phyloP scores from a whole-genome alignment of 192 early-diverging fungal genomes.

The Spinellus fusiger region DNA sequence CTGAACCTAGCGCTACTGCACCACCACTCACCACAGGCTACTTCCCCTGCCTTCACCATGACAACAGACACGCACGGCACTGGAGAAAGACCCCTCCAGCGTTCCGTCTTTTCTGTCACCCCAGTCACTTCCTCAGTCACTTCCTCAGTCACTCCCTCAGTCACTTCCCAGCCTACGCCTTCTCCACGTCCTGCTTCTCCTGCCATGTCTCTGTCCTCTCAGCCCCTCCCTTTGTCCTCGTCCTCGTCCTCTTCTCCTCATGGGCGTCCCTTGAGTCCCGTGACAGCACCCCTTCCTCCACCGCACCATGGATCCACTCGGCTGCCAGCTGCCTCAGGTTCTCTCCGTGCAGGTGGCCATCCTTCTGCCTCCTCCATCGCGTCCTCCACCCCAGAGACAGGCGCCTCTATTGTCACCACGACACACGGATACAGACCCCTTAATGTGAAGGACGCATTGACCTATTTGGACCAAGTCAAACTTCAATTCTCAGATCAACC shows the following conservation, averaged over 20 bases:
- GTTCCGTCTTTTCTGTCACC: neutral
- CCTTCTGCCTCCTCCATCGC: neutral
- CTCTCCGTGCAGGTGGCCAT: too few species aligned
- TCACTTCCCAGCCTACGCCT: neutral
- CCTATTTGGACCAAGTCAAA: conserved; percentile 96
- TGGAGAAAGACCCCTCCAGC: neutral
- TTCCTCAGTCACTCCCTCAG: neutral
- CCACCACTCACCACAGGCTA: neutral
- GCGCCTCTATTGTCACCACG: neutral
- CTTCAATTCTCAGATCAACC: conserved; percentile 85
- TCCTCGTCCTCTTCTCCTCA: too few species aligned
- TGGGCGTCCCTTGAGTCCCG: neutral
- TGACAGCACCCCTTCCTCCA: neutral
- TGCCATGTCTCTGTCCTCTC: neutral
- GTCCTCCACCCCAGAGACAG: neutral
- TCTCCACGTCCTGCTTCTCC: neutral
- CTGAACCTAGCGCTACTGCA: neutral
- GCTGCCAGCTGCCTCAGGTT: too few species aligned
- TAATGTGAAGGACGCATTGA: conserved; percentile 91
- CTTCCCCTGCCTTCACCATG: neutral
- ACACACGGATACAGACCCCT: conserved; percentile 42
- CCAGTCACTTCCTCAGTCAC: neutral
- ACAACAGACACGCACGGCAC: neutral
- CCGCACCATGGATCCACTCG: neutral
- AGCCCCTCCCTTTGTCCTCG: neutral